Evolutionary conservation across 2,329 filamentous ascomycete species (phyloP).

Genomic region (Cercospora janseana): DNA sequence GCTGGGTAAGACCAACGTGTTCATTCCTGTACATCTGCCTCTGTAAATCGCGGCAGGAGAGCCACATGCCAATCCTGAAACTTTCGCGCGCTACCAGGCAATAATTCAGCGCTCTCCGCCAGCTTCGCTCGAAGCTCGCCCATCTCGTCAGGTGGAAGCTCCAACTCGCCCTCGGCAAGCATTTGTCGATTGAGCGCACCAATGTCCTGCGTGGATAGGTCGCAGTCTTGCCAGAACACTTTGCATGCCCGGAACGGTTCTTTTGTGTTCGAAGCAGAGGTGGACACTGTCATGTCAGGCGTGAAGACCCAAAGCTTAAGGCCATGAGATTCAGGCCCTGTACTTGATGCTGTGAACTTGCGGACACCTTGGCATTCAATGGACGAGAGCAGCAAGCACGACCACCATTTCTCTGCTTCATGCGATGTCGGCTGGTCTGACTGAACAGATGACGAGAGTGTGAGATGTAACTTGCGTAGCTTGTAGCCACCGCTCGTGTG

Average conservation of each 20-base stretch:
- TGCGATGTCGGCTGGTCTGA: conserved; percentile 15
- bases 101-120: conserved; percentile 27
- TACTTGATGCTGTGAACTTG: conserved; percentile 60
- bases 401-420: conserved; percentile 46
- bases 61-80: conserved; percentile 29
- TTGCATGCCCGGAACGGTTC: conserved; percentile 56
- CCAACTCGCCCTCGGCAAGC: conserved; percentile 33
- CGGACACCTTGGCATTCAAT: conserved; percentile 57
- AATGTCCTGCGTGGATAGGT: conserved; percentile 13
- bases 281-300: conserved; percentile 57
- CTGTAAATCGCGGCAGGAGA: conserved; percentile 22
- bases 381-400: conserved; percentile 56
- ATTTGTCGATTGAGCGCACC: conserved; percentile 21
- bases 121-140: conserved; percentile 47
- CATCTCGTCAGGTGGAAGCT: conserved; percentile 28
- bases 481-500: conserved; percentile 48
- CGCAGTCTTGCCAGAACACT: conserved; percentile 49
- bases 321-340: not conserved
- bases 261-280: conserved; percentile 35
- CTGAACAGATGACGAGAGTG: conserved; percentile 23
- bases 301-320: conserved; percentile 58
- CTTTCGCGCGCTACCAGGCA: conserved; percentile 26
- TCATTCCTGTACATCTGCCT: conserved; percentile 14
- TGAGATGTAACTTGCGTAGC: conserved; percentile 33
- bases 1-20: too few relatives aligned